Base-by-base conservation (phyloP, 169 alveolate genomes). In the Theileria orientalis region DNA sequence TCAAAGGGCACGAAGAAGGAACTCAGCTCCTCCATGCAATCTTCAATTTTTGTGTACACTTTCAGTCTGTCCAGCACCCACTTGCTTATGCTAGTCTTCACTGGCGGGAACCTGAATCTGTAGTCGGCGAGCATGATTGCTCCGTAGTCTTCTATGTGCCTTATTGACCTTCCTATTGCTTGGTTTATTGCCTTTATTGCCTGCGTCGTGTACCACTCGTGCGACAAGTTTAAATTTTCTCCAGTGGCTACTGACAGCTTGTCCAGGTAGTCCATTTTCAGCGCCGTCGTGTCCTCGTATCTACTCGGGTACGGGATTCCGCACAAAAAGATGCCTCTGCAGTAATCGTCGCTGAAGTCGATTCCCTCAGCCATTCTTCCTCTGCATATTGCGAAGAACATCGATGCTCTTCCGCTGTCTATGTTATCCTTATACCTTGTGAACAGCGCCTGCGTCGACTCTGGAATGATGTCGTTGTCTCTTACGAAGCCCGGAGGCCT, bases 341-440 rank as follows among this genome's bases (percentile, higher is more conserved):
- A 93, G 60, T 88, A 86, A 70, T 90, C 95, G 86, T 96, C 98
- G 51, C 90, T 87, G 82, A 94, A 94, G 80, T 96, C 96, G 16
- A 97, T 92, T 8, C 99, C 99, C 91, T 97, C 99, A 19, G 97
- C 92, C 40, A 96, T 84, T 69, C 93, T 94, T 0, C 99, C 99
- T 42, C 98, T 66, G 72, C 96, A 96, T 0, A 95, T 98, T 0
- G 96, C 98, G 64, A 97, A 82, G 62, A 97, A 90, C 27, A 95
- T 74, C 23, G 97, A 96, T 1, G 98, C 98, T 63, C 63, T 69
- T 27, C 86, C 90, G 54, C 68, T 71, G 54, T 49, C 56, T 25
- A 85, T 89, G 1, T 79, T 74, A 63, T 77, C 84, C 69, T 91
- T 82, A 74, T 91, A 85, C 66, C 86, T 83, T 61, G 86, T 86